Percentiles rank a stretch among this genome's conserved stretches.
phyloP scores from a whole-genome alignment of 495 filamentous ascomycete genomes.

The Aspergillus haitiensis region DNA sequence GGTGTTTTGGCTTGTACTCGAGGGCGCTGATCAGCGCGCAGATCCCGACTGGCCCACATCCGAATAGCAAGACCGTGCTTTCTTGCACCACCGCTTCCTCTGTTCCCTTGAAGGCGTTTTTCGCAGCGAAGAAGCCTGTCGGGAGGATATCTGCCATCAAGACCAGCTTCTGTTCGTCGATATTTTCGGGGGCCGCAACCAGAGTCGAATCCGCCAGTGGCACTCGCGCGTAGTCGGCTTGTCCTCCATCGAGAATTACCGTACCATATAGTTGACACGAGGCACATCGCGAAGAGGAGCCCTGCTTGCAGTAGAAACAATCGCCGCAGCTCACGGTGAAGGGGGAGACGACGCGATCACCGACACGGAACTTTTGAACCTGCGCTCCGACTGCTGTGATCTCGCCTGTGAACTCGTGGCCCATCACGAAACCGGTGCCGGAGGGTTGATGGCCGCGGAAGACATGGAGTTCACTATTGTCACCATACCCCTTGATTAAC shows the following conservation, averaged over 20 bases:
- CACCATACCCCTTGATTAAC: background rate
- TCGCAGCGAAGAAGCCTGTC: constrained; percentile 81
- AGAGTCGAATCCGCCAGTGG: constrained; percentile 79
- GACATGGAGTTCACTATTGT: constrained; percentile 68
- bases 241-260: constrained; percentile 69
- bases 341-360: constrained; percentile 71
- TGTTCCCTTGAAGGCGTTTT: constrained; percentile 67
- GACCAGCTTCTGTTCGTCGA: constrained; percentile 73
- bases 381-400: constrained; percentile 58
- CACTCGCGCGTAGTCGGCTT: constrained; percentile 84
- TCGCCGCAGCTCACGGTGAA: constrained; percentile 69
- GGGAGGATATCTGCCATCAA: constrained; percentile 61
- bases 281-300: constrained; percentile 56
- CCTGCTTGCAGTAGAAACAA: constrained; percentile 79
- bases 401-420: constrained; percentile 69
- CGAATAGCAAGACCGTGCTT: constrained; percentile 72
- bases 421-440: constrained; percentile 58
- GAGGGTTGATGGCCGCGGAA: constrained; percentile 71
- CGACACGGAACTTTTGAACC: constrained; percentile 62
- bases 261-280: constrained; percentile 70
- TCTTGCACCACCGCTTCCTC: constrained; percentile 53
- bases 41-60: constrained; percentile 82
- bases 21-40: constrained; percentile 78
- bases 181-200: constrained; percentile 63
- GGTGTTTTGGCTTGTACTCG: constrained; percentile 67